Base-by-base conservation (phyloP, 73 alveolate species). In the Paraurostyla sp. region DNA sequence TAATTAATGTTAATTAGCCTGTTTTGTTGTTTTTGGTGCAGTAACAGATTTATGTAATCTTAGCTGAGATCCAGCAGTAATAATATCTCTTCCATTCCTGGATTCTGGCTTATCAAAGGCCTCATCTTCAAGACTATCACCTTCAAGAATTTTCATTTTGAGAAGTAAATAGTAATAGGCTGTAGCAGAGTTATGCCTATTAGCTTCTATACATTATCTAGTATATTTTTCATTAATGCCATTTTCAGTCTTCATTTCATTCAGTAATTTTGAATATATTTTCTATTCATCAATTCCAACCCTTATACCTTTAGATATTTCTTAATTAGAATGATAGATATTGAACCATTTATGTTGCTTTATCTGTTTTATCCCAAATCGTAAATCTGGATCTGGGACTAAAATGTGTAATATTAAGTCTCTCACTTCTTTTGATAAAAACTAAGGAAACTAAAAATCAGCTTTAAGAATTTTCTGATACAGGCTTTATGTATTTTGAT, bases 151-250 rank as follows among this genome's bases (percentile, higher is more conserved):
- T 42, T 81, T 59, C 91, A 6, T 63, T 75, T 96, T 97, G 56
- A 93, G 92, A 27, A 97, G 94, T 58, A 97, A 51, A 58, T 96
- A 92, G 87, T 97, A 96, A 92, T 97, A 96, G 35, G 97, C 85
- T 3, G 99, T 96, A 0, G 98, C 95, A 27, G 95, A 92, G 84
- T 96, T 97, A 85, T 96, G 99, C 71, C 92, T 96, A 71, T 97
- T 97, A 16, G 95, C 96, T 71, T 96, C 97, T 42, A 97, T 51
- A 85, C 97, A 91, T 69, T 96, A 89, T 78, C 83, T 92, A 30
- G 96, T 96, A 60, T 92, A 94, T 27, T 91, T 94, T 13, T 95
- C 98, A n/a, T 49, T 49, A 23, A 13, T 49, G 1, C 52, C 75
- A 75, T 22, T 75, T 29, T 43, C 18, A 20, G 4, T 11, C 33